phyloP scores from a whole-genome alignment of 202 grass and related monocot genomes.

The Setaria italica region DNA sequence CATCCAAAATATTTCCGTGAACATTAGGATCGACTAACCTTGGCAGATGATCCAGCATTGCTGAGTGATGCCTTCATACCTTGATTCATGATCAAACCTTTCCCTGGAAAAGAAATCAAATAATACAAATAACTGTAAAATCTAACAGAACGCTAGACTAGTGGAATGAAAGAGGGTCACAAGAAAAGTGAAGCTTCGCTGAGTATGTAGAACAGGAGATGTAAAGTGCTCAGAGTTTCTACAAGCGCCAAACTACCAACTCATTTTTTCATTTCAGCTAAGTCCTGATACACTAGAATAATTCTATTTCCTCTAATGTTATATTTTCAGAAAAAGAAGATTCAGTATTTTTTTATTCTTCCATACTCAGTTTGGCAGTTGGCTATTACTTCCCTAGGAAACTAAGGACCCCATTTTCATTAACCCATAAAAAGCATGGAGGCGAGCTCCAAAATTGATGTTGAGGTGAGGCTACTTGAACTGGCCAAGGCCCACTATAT shows the following conservation, averaged over 20 bases:
- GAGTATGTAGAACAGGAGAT: neutral
- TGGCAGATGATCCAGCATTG: conserved; percentile 80
- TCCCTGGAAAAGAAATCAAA: conserved; percentile 56
- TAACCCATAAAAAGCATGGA: neutral
- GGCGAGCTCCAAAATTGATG: neutral
- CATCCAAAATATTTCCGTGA: conserved; percentile 21
- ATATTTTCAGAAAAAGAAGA: conserved; percentile 4
- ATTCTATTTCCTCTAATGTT: neutral
- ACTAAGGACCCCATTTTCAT: neutral
- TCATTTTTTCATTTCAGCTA: neutral
- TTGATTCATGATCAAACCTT: conserved; percentile 80
- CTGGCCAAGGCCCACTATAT: neutral
- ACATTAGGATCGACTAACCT: conserved; percentile 56
- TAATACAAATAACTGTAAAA: neutral
- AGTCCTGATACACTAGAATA: neutral
- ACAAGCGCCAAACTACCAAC: too few relatives aligned
- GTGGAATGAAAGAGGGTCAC: neutral
- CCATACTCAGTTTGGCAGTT: neutral
- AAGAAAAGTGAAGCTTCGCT: neutral
- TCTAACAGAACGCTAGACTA: neutral
- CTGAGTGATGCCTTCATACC: conserved; percentile 74
- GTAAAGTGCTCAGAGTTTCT: neutral
- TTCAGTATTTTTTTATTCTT: neutral
- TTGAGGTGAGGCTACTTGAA: neutral
- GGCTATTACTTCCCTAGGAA: neutral